Base-by-base conservation (phyloP, 176 grass and related monocot genomes). In the Zoysia pacifica region DNA sequence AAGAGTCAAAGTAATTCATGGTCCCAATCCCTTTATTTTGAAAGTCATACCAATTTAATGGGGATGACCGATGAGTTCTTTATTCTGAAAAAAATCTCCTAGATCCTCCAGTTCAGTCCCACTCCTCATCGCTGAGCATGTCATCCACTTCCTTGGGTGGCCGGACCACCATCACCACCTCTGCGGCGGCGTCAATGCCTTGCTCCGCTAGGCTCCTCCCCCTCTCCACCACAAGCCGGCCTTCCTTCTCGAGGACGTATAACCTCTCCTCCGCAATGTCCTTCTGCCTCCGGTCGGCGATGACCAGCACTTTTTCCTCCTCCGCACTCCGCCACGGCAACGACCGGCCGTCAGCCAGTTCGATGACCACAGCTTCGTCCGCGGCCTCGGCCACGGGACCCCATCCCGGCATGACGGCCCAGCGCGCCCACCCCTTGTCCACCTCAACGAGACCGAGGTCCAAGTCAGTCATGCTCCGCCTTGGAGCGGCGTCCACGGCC, bases 391-490 rank as follows among this genome's bases (percentile, higher is more conserved):
- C 41, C n/a, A 95, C 86, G 3, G 92, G 88, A 1, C 42, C 80
- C 96, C 96, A 98, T 2, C 96, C 93, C 1, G 88, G 96, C 62
- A 99, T 42, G 36, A 98, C 90, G 15, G 63, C 86, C 96, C 92
- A 99, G 16, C 90, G 83, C 39, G 66, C 79, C 92, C 92, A 99
- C 62, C 49, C 96, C 78, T 70, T 91, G 74, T 99, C 92, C 40
- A 91, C 88, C 66, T 86, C 72, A 7, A 98, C 84, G 16, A 98
- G 49, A 7, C 92, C 88, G 45, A 98, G 75, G 77, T 91, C 88
- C 40, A 81, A 79, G 70, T 94, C 74, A 28, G 35, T 75, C 62
- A 72, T 89, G 74, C 62, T 85, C 72, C 87, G 82, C 81, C 86
- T 80, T 67, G 92, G 90, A 19, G 90, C 82, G 0, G 67, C 54